Evolutionary conservation across 1,284 basidiomycete species (phyloP), one percentile per base, ranked within the genome.

Genomic region (Apiotrichum veenhuisii): DNA sequence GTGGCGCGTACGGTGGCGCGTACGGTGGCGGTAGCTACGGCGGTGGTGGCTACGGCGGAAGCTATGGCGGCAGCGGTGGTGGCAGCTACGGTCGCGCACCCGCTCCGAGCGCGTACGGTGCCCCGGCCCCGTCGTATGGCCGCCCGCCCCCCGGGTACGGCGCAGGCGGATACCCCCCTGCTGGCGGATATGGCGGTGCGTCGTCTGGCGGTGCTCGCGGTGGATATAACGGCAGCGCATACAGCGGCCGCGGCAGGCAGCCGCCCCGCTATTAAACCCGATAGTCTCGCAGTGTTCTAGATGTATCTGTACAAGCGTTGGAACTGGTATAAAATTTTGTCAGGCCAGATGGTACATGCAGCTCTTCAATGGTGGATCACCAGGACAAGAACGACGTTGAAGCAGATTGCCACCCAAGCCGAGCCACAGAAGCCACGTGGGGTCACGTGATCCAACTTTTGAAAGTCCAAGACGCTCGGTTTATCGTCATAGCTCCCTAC

Each of bases 1-100:
- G 30, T 30, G 30, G 30, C 5, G 30, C 30, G 20, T 44, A 44
- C 18, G 43, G 51, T 46, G 51, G 50, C 14, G 40, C 26, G 25
- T 65, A 82, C 44, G 85, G 85, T 14, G 58, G 67, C n/a, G 82
- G 83, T 50, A 72, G 76, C 50, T 74, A 74, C 46, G 77, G 77
- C 30, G 72, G 69, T 22, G 79, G 80, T 47, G 75, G 77, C 33
- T 72, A 76, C 33, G 78, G 78, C 48, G 76, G 77, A 0, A 71
- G 71, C 51, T 70, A 63, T 18, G 64, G 68, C 22, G 67, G 72
- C 11, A 64, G 67, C 15, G 55, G 64, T 45, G 64, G 59, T 25
- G 64, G 62, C 57, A 25, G 27, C 27, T 30, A 33, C 44, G 27
- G 44, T 27, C 10, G 18, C 18, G 18, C 9, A 15, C 15, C 46